Conservation (phyloP, 139 green algal genomes). For the Eudorina sp. region DNA sequence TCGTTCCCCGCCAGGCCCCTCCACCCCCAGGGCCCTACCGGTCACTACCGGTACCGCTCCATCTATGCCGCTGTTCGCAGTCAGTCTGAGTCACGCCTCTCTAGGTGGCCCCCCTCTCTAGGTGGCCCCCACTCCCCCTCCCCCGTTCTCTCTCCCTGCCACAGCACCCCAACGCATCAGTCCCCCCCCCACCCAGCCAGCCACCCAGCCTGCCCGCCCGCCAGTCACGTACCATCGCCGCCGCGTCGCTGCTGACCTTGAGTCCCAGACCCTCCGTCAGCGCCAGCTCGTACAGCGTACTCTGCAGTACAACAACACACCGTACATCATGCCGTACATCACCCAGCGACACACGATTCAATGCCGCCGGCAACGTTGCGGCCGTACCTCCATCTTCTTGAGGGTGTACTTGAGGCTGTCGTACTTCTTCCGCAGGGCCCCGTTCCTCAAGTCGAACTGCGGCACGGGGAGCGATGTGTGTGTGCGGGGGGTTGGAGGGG, state of each 20-base stretch:
- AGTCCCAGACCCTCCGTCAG: slow-evolving; percentile 64
- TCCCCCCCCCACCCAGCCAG: neutral
- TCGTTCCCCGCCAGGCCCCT: no score
- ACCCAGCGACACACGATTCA: neutral
- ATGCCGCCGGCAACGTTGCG: neutral
- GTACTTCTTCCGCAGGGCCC: slow-evolving; percentile 82
- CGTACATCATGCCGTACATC: neutral
- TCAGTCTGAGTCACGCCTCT: no score
- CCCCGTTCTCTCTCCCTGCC: no score
- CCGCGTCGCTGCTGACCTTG: slow-evolving; percentile 32
- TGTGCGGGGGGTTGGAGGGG: neutral
- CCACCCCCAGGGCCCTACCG: no score
- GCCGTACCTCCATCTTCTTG: slow-evolving; percentile 78
- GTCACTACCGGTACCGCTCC: no score
- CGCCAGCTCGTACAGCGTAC: slow-evolving; percentile 83
- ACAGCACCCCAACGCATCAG: neutral
- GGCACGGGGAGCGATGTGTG: neutral
- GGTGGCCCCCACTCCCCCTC: no score
- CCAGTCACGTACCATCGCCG: neutral
- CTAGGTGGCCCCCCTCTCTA: no score
- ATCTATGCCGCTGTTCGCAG: no score
- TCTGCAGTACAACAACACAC: no score
- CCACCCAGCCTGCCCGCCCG: neutral
- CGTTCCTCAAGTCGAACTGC: slow-evolving; percentile 86
- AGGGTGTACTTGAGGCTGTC: slow-evolving; percentile 87